Evolutionary conservation across 23 red algal species (phyloP).

Genomic region (Gracilaria caudata): DNA sequence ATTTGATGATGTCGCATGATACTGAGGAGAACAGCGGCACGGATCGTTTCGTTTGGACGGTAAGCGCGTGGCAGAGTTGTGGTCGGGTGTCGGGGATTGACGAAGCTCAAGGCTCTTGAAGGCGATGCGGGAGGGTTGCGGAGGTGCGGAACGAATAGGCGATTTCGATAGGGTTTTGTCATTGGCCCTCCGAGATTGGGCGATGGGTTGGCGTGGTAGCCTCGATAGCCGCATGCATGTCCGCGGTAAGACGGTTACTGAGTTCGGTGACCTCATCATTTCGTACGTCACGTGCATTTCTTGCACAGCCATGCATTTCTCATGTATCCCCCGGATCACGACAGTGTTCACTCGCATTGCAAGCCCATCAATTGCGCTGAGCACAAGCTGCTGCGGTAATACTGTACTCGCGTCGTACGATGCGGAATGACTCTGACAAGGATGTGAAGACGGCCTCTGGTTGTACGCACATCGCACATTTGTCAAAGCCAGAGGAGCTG

Average conservation of each 20-base stretch:
- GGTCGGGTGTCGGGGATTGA: neutral
- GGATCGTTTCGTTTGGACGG: neutral
- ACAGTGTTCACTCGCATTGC: too few species aligned
- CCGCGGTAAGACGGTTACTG: too few species aligned
- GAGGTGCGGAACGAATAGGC: constrained; percentile 11
- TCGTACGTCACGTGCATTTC: neutral
- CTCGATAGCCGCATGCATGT: neutral
- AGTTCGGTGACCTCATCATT: neutral
- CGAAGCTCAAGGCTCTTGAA: neutral
- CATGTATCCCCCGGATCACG: too few species aligned
- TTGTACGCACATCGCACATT: too few species aligned
- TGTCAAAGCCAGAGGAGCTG: too few species aligned
- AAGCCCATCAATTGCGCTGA: too few species aligned
- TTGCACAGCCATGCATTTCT: neutral
- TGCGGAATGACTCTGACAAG: too few species aligned
- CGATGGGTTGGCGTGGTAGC: neutral
- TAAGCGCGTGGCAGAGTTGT: neutral
- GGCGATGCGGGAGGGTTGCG: too few species aligned
- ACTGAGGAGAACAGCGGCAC: neutral
- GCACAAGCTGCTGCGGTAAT: too few species aligned
- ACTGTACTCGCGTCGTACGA: too few species aligned
- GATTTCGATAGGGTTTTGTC: neutral
- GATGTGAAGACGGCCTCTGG: too few species aligned
- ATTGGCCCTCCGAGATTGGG: constrained; percentile 5
- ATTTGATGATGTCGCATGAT: neutral